Evolutionary conservation across 2,329 filamentous ascomycete genomes (phyloP), one percentile per base, ranked within the genome.

Genomic region (Pseudopyricularia cyperi): DNA sequence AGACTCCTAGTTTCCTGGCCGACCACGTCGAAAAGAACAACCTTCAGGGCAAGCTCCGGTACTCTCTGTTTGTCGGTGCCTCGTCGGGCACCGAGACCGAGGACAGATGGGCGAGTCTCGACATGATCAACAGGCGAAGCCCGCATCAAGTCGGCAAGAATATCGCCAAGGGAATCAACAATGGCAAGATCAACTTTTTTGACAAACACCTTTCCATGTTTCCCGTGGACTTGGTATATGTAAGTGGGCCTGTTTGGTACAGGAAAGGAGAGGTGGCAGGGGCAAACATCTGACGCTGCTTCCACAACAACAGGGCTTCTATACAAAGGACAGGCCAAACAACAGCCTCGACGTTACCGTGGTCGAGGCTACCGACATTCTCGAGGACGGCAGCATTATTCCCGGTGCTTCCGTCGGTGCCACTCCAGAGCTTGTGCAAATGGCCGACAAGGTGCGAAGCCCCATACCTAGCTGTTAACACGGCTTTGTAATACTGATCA

Each of bases 121-220:
- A 95, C 69, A 95, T 95, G 89, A 95, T 95, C 61, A 84, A 91
- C 71, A 77, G 88, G 53, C 79, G 89, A 53, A 79, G 80, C 59
- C 89, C 89, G 52, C 89, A 95, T 70, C 89, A 95, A 65, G 89
- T 95, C 55, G 89, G 89, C 63, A 95, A 94, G 73, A 78, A 86
- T 54, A 95, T 95, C 58, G 80, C 89, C 55, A 91, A 88, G 72
- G 89, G 89, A 9, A 94, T 95, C 70, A 95, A 95, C 67, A 82
- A 84, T 60, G 89, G 89, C 44, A 77, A 84, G 58, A 95, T 95
- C 70, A 82, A 91, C 56, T 95, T 95, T 69, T 95, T 94, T 65
- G 89, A 95, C 67, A 95, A 95, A 72, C 89, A 95, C 71, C 67
- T 95, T 63, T 89, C 84, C 68, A 94, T 94, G 89, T 95, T 95